A percentile compares a stretch with the other conserved stretches of the same genome.
Conservation (phyloP, 176 grass and related monocot genomes). For the Cenchrus americanus region DNA sequence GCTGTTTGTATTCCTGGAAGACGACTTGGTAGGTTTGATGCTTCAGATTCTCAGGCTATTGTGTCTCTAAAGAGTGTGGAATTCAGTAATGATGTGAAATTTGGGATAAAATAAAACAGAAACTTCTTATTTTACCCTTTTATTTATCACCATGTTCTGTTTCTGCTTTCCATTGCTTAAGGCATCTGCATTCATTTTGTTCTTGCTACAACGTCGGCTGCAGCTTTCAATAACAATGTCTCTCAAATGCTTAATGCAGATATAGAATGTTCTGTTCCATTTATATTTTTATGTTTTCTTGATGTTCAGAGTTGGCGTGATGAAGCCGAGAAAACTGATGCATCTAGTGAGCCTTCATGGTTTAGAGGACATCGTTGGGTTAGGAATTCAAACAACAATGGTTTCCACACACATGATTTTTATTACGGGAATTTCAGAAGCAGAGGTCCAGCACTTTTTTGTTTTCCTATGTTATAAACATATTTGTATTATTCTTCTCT, state of each 20-base stretch:
- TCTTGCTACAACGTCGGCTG: not conserved
- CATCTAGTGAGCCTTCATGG: conserved; percentile 66
- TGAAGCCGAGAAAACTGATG: conserved; percentile 62
- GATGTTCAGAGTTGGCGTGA: conserved; percentile 74
- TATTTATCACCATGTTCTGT: not conserved
- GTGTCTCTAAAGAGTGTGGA: conserved; percentile 7
- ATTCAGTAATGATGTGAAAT: not conserved
- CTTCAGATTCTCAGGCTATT: not conserved
- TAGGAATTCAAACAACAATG: conserved; percentile 53
- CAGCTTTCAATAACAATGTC: conserved; percentile 11
- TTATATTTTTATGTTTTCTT: conserved; percentile 33
- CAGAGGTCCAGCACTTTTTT: conserved; percentile 38
- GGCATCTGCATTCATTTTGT: not conserved
- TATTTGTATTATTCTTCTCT: conserved; percentile 39
- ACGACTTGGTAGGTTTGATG: not conserved
- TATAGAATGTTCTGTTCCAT: conserved; percentile 24
- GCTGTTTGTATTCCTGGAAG: not conserved
- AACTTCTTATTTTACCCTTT: not conserved
- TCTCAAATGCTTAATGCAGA: conserved; percentile 21
- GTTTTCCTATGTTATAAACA: conserved; percentile 20
- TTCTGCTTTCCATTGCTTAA: not conserved
- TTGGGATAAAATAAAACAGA: conserved; percentile 5
- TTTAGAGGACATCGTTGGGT: conserved; percentile 86
- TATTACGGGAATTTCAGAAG: conserved; percentile 55
- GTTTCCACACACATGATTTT: conserved; percentile 48